Conservation (phyloP, 192 early-diverging fungal species). For the Umbelopsis ramanniana region DNA sequence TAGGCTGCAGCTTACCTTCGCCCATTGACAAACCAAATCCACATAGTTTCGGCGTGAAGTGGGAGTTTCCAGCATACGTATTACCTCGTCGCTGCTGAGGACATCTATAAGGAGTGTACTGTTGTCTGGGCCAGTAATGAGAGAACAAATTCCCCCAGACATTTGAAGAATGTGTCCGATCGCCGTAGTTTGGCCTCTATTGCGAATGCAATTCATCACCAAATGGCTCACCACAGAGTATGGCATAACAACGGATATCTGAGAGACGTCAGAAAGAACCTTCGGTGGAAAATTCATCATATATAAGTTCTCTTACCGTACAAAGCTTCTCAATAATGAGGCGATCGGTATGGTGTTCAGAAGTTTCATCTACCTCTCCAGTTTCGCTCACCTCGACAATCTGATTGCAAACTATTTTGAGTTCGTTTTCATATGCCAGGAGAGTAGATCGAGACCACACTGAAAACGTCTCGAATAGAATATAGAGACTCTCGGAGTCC, state of each 20-base stretch:
- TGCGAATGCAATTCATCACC: not conserved
- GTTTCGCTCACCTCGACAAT: not conserved
- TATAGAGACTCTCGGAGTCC: not conserved
- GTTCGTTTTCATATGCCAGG: not conserved
- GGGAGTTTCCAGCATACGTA: not conserved
- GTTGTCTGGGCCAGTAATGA: not conserved
- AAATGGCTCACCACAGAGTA: not conserved
- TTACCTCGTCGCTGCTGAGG: not conserved
- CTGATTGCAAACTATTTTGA: not conserved
- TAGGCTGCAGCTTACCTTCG: not conserved
- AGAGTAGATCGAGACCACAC: not conserved
- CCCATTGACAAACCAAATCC: constrained; percentile 2
- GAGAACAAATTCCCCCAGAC: not conserved
- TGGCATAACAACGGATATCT: not conserved
- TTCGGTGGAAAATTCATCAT: too few relatives aligned
- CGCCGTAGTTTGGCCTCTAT: not conserved
- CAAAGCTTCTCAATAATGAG: not conserved
- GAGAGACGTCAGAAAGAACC: not conserved
- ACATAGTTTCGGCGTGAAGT: not conserved
- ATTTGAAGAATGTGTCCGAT: not conserved
- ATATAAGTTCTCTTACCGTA: not conserved
- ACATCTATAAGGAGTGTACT: not conserved
- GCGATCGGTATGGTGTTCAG: not conserved
- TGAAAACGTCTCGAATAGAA: not conserved
- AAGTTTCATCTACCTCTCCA: too few relatives aligned